Evolutionary conservation across 1,284 basidiomycete genomes (phyloP).

Genomic region (Puccinia polysora): DNA sequence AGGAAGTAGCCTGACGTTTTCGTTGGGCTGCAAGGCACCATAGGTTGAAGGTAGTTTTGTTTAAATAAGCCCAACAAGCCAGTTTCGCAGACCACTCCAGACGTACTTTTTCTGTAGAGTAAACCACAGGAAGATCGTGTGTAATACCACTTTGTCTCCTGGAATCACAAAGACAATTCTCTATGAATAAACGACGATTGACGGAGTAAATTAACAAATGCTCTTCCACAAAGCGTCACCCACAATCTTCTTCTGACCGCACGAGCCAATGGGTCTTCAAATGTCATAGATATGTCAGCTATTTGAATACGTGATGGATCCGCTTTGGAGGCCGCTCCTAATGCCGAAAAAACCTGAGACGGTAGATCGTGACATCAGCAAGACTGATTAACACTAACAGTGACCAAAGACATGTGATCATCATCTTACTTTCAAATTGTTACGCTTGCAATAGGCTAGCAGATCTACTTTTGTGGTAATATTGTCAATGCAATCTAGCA

Average conservation of each 20-base stretch:
- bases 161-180: not conserved
- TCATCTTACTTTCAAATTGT: conserved; percentile 3
- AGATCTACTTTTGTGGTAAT: conserved; percentile 71
- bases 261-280: conserved; percentile 91
- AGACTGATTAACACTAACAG: not conserved
- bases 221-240: conserved; percentile 61
- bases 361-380: too few species aligned
- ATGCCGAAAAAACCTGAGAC: conserved; percentile 78
- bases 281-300: conserved; percentile 79
- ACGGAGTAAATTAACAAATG: not conserved
- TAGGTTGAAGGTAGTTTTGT: not conserved
- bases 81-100: not conserved
- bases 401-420: not conserved
- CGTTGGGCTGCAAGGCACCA: conserved; percentile 50
- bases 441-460: conserved; percentile 16
- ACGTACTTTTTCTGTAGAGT: conserved; percentile 39
- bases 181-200: not conserved
- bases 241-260: conserved; percentile 74
- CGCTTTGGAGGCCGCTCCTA: conserved; percentile 94
- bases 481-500: conserved; percentile 95
- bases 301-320: conserved; percentile 95
- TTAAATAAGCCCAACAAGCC: too few species aligned
- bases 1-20: conserved; percentile 78
- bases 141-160: conserved; percentile 47
- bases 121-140: conserved; percentile 50